Conservation (phyloP, 345 rosid species). For the Euphorbia tirucalli region DNA sequence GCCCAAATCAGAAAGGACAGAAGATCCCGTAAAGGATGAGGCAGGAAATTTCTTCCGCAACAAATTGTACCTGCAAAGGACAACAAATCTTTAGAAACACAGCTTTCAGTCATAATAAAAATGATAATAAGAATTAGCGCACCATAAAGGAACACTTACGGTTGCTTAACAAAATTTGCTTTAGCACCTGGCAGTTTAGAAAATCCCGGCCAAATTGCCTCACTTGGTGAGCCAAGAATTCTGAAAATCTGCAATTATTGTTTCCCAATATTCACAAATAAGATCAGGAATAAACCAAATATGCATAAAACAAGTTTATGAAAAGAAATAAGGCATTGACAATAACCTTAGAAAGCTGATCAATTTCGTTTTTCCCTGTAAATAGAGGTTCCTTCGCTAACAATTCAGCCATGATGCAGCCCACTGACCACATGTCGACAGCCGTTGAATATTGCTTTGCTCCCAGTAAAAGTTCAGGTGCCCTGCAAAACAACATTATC, state of each 20-base stretch:
- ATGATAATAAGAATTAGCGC: neutral
- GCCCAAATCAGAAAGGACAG: conserved; percentile 75
- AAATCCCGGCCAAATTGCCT: conserved; percentile 66
- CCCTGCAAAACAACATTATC: conserved; percentile 44
- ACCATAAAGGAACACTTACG: conserved; percentile 32
- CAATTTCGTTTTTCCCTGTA: conserved; percentile 63
- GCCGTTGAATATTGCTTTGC: conserved; percentile 78
- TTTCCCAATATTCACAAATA: neutral
- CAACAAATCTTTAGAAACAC: neutral
- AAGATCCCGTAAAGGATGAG: conserved; percentile 62
- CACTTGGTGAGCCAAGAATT: conserved; percentile 77
- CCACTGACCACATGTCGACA: conserved; percentile 93
- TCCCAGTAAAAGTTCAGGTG: conserved; percentile 83
- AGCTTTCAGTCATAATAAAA: neutral
- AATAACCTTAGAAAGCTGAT: conserved; percentile 72
- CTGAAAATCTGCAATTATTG: conserved; percentile 53
- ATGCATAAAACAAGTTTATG: neutral
- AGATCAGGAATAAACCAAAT: neutral
- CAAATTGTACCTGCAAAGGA: conserved; percentile 52
- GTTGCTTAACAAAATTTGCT: conserved; percentile 61
- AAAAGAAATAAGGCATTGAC: neutral
- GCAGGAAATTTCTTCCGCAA: conserved; percentile 83
- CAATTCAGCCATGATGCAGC: conserved; percentile 91
- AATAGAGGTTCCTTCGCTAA: conserved; percentile 69
- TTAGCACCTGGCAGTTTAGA: conserved; percentile 61